Evolutionary conservation across 768 basidiomycete species (phyloP), one percentile per base, ranked within the genome.

Genomic region (Termitomyces sp.): DNA sequence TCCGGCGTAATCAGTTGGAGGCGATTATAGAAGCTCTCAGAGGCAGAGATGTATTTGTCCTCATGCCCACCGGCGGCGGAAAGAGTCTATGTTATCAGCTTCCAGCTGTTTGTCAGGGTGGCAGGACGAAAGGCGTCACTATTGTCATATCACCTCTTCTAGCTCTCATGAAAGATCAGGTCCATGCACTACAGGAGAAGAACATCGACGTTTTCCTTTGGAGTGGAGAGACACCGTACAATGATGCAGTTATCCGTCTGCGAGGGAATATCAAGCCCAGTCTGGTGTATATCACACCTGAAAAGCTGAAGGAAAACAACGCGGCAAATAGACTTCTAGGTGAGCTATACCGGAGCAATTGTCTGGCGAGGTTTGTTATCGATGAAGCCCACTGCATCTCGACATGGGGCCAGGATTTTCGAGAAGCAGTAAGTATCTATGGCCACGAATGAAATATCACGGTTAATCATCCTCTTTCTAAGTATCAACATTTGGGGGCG

Each of bases 341-440:
- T 20, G 69, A 73, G n/a, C 74, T 98, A 2, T 79, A 94, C 65
- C 66, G 72, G 6, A 67, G 73, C 26, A 74, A 78, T 4, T 74
- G 80, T 56, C 68, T 99, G 41, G 94, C 92, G 14, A 77, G 96
- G 32, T 96, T 99, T 67, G 94, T 97, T 1, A 81, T 98, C 51
- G 97, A 99, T 67, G 97, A 99, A 69, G 96, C 94, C 2, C 97
- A 99, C 69, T 94, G 93, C 68, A 90, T 98, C 43, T 87, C 86
- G 14, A 86, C 86, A 22, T 98, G 97, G 97, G 97, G 96, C 6
- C 86, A 94, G 65, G 88, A 94, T 67, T 95, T 97, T 66, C 84
- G 96, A 50, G 82, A 83, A n/a, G 83, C 89, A 26, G 90, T 91
- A 71, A 63, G 86, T 69, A 4, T 24, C 34, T 29, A 54, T 37